Evolutionary conservation across 768 basidiomycete species (phyloP), one percentile per base, ranked within the genome.

Genomic region (Sutorius australiensis): DNA sequence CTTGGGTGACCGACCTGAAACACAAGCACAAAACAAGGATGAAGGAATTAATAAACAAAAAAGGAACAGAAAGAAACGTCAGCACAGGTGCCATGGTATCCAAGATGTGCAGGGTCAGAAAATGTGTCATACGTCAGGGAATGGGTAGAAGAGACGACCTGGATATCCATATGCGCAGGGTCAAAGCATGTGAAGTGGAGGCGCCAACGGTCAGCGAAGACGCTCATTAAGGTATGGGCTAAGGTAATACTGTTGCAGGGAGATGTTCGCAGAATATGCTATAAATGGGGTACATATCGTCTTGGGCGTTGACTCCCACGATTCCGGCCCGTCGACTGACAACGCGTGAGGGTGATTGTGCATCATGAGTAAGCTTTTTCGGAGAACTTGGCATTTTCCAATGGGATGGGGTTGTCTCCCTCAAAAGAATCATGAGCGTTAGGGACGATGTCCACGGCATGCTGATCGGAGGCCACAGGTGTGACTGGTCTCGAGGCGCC

Each of bases 401-500:
- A 50, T 16, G 70, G 75, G 34, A 72, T 65, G 12, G 61, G 66
- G 42, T 77, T 76, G 28, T 58, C 67, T 13, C 67, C 72, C 32
- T 72, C 72, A 47, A 77, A 72, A 8, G 76, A 78, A 36, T 75
- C 70, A 46, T 70, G 75, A 52, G 74, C 75, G 27, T 71, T 64
- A 28, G 76, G 75, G n/a, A 71, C 64, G 21, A 73, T 74, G 21
- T 70, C 69, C 21, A 81, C 78, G 32, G 65, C 67, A 52, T 75
- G 73, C 31, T 79, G 73, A 55, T 82, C 68, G 32, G 55, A 50
- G 4, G 59, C 78, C 31, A 76, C 75, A 1, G 89, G 89, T 6
- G 89, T 92, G 16, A 78, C 83, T 12, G 89, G 89, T 54, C 89
- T 80, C 47, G 89, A 90, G 6, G 85, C 79, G 13, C 79, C 79